Base-by-base conservation (phyloP, 2,329 filamentous ascomycete genomes). In the Clonostachys sp. region DNA sequence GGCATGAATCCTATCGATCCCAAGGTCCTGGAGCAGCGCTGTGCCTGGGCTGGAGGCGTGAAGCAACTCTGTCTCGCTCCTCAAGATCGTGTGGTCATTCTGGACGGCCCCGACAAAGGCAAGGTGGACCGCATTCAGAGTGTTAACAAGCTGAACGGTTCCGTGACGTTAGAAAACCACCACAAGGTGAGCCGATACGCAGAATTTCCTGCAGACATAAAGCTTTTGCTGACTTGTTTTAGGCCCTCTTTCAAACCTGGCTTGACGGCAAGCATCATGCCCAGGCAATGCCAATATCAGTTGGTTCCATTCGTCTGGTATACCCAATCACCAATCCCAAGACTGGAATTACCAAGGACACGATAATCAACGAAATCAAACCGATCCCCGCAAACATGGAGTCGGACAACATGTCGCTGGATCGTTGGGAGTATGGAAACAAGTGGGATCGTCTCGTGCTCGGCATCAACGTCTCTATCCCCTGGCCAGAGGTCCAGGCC, bases 71-170 rank as follows among this genome's bases (percentile, higher is more conserved):
- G 83, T 54, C 71, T 91, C 49, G 78, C 75, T 20, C 61, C 69
- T 5, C 83, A 84, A 7, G 94, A 97, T 67, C 80, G 94, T 50
- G 91, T 96, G 34, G 88, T 92, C 46, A 71, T 97, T 49, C 70
- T 90, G 46, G 81, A 86, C 51, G 91, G 92, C 9, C 78, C 77
- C 35, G 87, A 94, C 59, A 87, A 84, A 71, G 91, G 91, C 58
- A 89, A 86, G 71, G 94, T 99, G 66, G 88, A 89, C 45, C 71
- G 72, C n/a, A 80, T 97, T 41, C 65, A 63, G 50, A 64, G 71
- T 2, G 71, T 95, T 42, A 69, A 81, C 53, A 51, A 60, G 5
- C 65, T 75, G 12, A 71, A 67, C 42, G 84, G 81, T 51, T 76
- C 77, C 51, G 71, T 89, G 42, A 73, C 68, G n/a, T 68, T 91